A percentile compares a stretch with the other conserved stretches of the same genome.
These are phyloP conservation scores for Russula ochroleuca DNA, from an alignment of 768 basidiomycete species.

Conservation along the genomic window DNA sequence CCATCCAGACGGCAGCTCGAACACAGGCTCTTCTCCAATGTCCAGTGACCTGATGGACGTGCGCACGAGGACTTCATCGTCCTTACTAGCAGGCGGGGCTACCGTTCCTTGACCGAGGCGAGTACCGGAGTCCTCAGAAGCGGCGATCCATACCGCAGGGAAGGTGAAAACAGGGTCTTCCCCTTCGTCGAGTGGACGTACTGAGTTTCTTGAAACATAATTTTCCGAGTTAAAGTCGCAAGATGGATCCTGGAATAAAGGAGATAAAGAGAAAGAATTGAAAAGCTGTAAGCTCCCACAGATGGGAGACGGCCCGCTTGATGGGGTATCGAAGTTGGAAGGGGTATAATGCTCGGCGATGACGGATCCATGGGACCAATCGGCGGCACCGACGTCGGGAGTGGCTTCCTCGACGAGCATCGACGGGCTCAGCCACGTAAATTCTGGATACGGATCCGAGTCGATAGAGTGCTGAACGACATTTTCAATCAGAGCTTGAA, in stretches of 20 bases:
- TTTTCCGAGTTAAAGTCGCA: not conserved
- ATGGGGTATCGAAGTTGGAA: not conserved
- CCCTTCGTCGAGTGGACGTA: constrained; percentile 2
- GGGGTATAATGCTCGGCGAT: not conserved
- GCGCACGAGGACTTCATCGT: constrained; percentile 19
- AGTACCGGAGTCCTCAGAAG: constrained; percentile 7
- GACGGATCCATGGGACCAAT: too few species aligned
- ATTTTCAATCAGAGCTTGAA: too few species aligned
- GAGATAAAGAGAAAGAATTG: constrained; percentile 1
- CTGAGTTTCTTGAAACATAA: not conserved
- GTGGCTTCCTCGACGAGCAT: constrained; percentile 2
- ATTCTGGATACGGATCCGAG: constrained; percentile 3
- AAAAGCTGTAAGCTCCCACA: constrained; percentile 4
- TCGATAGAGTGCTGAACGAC: not conserved
- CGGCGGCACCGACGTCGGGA: not conserved
- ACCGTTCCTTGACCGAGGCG: not conserved
- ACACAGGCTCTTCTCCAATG: constrained; percentile 18
- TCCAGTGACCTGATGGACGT: constrained; percentile 19
- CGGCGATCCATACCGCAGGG: not conserved
- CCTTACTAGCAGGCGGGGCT: not conserved
- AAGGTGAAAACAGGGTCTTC: not conserved
- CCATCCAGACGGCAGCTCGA: constrained; percentile 16
- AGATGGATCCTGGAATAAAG: not conserved
- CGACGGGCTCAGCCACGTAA: constrained; percentile 12
- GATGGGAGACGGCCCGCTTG: not conserved